Evolutionary conservation across 2,329 filamentous ascomycete genomes (phyloP).

Genomic region (Pseudogymnoascus sp.): DNA sequence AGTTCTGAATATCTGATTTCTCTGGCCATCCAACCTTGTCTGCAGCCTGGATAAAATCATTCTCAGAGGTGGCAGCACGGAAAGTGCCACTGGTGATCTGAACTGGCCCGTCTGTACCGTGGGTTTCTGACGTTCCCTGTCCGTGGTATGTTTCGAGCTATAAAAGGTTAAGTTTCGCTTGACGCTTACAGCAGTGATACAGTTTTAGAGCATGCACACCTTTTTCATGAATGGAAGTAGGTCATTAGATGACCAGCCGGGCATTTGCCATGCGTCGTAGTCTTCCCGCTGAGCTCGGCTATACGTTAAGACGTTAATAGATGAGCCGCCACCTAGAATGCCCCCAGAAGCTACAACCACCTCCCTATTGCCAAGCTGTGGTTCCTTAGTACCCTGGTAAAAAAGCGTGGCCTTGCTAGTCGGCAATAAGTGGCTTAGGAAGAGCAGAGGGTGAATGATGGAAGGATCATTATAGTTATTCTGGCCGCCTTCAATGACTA

Average conservation of each 20-base stretch:
- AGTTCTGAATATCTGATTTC: constrained; percentile 46
- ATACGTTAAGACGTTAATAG: constrained; percentile 51
- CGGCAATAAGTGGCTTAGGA: constrained; percentile 40
- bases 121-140: constrained; percentile 31
- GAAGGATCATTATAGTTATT: constrained; percentile 45
- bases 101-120: constrained; percentile 50
- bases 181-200: too few species aligned
- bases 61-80: constrained; percentile 33
- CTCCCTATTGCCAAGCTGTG: constrained; percentile 40
- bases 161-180: too few species aligned
- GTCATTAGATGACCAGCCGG: constrained; percentile 46
- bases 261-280: constrained; percentile 46
- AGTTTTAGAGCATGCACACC: constrained; percentile 30
- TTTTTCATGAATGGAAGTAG: constrained; percentile 48
- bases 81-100: constrained; percentile 46
- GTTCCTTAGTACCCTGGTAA: constrained; percentile 41
- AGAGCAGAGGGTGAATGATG: constrained; percentile 46
- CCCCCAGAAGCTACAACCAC: constrained; percentile 35
- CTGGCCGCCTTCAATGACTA: constrained; percentile 47
- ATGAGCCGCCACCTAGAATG: constrained; percentile 56
- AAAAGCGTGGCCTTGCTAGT: constrained; percentile 43
- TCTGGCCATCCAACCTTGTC: constrained; percentile 43
- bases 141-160: constrained; percentile 30
- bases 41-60: constrained; percentile 44
- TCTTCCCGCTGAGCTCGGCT: constrained; percentile 39